Conservation (phyloP, 768 basidiomycete genomes). For the Jaapia argillacea region DNA sequence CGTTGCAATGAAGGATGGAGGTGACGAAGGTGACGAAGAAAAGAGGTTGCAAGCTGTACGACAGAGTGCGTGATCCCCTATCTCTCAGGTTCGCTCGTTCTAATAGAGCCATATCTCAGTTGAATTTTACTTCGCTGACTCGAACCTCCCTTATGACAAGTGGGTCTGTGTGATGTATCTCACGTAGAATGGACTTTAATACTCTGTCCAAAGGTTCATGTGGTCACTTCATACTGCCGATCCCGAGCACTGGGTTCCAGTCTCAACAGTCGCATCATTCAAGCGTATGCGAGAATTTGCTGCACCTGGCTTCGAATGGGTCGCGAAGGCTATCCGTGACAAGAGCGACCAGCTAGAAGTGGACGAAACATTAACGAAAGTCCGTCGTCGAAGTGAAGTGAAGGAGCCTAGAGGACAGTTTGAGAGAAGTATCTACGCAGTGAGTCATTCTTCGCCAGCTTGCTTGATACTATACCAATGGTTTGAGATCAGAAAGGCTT, state of each 20-base stretch:
- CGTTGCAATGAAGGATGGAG: no score
- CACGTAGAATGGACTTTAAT: no score
- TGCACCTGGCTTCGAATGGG: slow-evolving; percentile 52
- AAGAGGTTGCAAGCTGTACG: no score
- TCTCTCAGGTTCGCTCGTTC: no score
- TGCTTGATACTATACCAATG: not conserved
- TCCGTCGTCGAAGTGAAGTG: slow-evolving; percentile 67
- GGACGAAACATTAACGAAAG: slow-evolving; percentile 59
- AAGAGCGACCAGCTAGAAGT: slow-evolving; percentile 52
- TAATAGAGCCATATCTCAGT: no score
- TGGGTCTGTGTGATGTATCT: not conserved
- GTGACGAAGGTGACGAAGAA: no score
- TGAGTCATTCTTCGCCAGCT: slow-evolving; percentile 36
- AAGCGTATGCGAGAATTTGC: slow-evolving; percentile 84
- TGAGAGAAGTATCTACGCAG: slow-evolving; percentile 82
- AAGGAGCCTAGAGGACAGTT: slow-evolving; percentile 72
- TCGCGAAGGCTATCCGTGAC: slow-evolving; percentile 53
- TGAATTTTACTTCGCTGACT: slow-evolving; percentile 37
- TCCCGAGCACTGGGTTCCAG: slow-evolving; percentile 82
- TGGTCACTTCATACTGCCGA: slow-evolving; percentile 82
- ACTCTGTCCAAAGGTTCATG: slow-evolving; percentile 83
- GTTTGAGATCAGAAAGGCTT: slow-evolving; percentile 65
- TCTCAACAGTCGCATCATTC: slow-evolving; percentile 84
- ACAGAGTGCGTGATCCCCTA: no score
- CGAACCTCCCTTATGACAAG: slow-evolving; percentile 29